Conservation (phyloP, 2,329 filamentous ascomycete species). For the Apiospora kogelbergensis region DNA sequence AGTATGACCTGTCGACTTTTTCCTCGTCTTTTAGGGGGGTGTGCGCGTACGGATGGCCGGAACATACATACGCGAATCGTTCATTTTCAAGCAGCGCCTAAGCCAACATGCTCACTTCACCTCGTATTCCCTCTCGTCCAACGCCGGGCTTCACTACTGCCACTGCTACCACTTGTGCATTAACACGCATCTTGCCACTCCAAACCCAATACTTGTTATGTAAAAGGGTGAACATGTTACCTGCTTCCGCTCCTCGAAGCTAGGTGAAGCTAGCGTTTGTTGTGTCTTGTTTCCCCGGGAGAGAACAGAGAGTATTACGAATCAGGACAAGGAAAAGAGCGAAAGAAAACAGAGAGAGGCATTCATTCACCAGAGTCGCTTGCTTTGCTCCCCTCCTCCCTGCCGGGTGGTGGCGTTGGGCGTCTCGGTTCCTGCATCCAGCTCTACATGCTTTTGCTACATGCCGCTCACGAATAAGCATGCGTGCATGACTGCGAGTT, state of each 20-base stretch:
- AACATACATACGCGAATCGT: neutral
- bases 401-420: neutral
- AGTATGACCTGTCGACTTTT: neutral
- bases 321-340: neutral
- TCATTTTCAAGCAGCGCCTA: neutral
- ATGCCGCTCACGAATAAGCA: neutral
- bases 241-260: neutral
- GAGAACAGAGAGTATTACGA: neutral
- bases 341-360: neutral
- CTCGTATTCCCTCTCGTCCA: neutral
- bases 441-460: neutral
- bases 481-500: neutral
- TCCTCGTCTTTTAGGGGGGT: no score
- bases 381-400: neutral
- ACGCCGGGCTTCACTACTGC: neutral
- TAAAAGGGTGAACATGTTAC: neutral
- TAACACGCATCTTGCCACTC: neutral
- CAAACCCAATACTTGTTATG: neutral
- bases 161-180: neutral
- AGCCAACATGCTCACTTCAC: neutral
- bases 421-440: neutral
- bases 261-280: neutral
- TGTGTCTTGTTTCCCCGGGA: neutral
- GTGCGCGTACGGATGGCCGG: neutral
- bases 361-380: neutral